Evolutionary conservation across 805 yeast species (phyloP).

Genomic region (Kluyveromyces nonfermentans): DNA sequence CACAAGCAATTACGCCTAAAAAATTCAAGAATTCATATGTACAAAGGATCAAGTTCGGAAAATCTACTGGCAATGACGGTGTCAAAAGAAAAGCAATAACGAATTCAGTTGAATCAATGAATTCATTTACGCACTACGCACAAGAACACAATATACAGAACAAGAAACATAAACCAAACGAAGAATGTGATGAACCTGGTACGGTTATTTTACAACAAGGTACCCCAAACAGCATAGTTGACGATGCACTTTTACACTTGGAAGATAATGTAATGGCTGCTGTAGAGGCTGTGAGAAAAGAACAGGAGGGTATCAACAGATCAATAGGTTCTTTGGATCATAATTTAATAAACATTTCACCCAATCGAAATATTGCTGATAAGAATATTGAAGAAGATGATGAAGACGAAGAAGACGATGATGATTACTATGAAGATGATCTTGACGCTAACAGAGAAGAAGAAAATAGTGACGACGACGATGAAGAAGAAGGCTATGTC

Average conservation of each 20-base stretch:
- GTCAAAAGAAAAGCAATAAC: constrained; percentile 1
- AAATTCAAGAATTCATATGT: constrained; percentile 1
- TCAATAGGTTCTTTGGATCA: neutral
- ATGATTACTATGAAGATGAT: neutral
- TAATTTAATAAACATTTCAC: neutral
- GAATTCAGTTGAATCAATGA: constrained; percentile 14
- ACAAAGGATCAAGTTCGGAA: constrained; percentile 3
- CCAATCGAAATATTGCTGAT: neutral
- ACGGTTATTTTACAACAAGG: constrained; percentile 8
- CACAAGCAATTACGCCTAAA: neutral
- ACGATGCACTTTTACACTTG: constrained; percentile 18
- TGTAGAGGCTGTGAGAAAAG: constrained; percentile 18
- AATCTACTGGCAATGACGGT: neutral
- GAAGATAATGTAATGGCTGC: constrained; percentile 26
- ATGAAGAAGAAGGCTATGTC: neutral
- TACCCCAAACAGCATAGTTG: constrained; percentile 11
- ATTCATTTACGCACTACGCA: constrained; percentile 21
- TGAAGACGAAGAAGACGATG: neutral
- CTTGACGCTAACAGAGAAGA: no score
- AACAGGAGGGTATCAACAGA: constrained; percentile 6
- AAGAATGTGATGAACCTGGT: constrained; percentile 1
- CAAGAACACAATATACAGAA: constrained; percentile 14
- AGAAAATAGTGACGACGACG: no score
- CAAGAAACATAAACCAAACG: neutral
- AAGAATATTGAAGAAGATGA: neutral